Conservation (phyloP, 139 green algal genomes). For the Chlorella sp. region DNA sequence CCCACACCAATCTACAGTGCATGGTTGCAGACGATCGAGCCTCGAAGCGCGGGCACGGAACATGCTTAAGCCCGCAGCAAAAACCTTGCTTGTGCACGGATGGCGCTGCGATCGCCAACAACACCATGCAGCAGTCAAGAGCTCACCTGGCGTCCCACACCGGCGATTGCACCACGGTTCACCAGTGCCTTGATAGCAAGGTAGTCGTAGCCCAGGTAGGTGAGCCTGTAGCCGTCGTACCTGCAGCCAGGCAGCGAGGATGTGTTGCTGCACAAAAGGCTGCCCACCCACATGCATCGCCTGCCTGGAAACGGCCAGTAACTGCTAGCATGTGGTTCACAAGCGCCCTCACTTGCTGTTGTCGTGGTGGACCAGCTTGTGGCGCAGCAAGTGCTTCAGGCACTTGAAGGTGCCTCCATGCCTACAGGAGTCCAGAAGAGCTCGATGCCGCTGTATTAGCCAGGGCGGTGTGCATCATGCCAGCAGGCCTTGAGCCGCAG, state of each 20-base stretch:
- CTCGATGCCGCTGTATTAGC: background rate
- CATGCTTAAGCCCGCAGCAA: no score
- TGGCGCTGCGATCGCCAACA: no score
- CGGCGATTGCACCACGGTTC: slow-evolving; percentile 80
- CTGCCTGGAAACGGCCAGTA: background rate
- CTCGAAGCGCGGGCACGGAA: no score
- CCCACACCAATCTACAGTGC: slow-evolving; percentile 90
- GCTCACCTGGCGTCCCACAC: slow-evolving; percentile 82
- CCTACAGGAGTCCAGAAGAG: slow-evolving; percentile 43
- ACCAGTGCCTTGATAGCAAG: slow-evolving; percentile 93
- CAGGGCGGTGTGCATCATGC: no score
- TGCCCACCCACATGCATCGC: no score
- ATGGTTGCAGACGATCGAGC: no score
- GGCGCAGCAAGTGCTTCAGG: slow-evolving; percentile 84
- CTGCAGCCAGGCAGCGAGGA: slow-evolving; percentile 32
- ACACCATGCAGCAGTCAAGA: no score
- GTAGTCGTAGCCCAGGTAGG: slow-evolving; percentile 97
- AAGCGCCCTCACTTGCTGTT: slow-evolving; percentile 62
- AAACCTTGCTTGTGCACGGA: no score
- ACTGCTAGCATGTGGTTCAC: background rate
- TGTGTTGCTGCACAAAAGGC: no score
- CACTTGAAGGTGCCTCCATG: slow-evolving; percentile 87
- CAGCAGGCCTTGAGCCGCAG: background rate
- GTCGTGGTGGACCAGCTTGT: slow-evolving; percentile 99
- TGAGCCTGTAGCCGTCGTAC: slow-evolving; percentile 96